Evolutionary conservation across 2,329 filamentous ascomycete species (phyloP), one percentile per base, ranked within the genome.

Genomic region (Penicillium sp.): DNA sequence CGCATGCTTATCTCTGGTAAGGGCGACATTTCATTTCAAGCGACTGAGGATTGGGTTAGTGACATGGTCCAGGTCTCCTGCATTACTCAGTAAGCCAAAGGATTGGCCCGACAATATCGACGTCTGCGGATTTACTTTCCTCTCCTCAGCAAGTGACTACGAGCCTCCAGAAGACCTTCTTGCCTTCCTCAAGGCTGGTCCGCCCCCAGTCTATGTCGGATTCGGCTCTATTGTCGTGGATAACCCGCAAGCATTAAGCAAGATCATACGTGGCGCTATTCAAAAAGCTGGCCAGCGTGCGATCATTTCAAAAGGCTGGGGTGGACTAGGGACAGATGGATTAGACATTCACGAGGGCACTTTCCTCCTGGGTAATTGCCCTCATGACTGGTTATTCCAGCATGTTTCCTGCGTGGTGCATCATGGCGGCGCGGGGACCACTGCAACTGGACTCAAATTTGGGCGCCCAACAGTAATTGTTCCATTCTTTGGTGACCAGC

Each of bases 351-450:
- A 21, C 2, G 3, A 21, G 18, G 18, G 18, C 2, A 78, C 78
- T 53, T 77, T 76, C 59, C 63, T 83, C 8, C 18, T 21, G 18
- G 80, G 73, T 2, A 79, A 83, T 49, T 77, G 75, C 34, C 81
- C 80, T 1, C 79, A 82, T 49, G 77, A 82, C 55, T 83, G 81
- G 81, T 69, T 83, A 0, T 83, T 83, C 59, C 74, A 79, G 56
- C 71, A 75, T n/a, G 79, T 83, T 3, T 3, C 73, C 77, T 0
- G 75, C 73, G 28, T 29, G 10, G 28, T 33, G 81, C 42, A 44
- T 15, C 42, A 44, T 12, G 26, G 42, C 13, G 23, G 42, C 4
- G 42, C 42, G 3, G 42, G 42, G 5, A 44, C 42, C 18, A 21
- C 18, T 21, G 18, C 18, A 21, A 21, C 18, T 21, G 18, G 18